These are phyloP conservation scores for Alternaria alternata DNA, from an alignment of 2,329 filamentous ascomycete genomes.

Conservation along the genomic window DNA sequence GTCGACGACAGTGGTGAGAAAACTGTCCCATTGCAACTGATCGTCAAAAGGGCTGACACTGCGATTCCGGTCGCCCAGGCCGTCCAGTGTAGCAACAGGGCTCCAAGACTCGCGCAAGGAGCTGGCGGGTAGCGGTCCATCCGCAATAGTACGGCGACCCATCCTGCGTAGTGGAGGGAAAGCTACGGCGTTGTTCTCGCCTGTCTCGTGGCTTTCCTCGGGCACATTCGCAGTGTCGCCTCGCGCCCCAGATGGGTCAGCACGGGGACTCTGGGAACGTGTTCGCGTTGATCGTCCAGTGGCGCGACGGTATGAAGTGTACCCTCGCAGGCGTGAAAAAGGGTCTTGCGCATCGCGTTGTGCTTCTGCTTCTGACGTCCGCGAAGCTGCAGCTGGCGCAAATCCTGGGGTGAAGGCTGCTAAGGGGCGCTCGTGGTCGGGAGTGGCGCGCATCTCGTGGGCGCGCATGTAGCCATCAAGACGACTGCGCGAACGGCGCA, in stretches of 20 bases:
- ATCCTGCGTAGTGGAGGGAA: constrained; percentile 50
- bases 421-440: constrained; percentile 27
- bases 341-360: constrained; percentile 12
- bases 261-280: constrained; percentile 24
- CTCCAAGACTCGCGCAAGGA: constrained; percentile 51
- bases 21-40: constrained; percentile 75
- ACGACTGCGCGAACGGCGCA: constrained; percentile 22
- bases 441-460: constrained; percentile 20
- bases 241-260: constrained; percentile 8
- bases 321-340: constrained; percentile 4
- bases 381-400: constrained; percentile 40
- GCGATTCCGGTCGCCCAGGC: constrained; percentile 83
- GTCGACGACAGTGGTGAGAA: constrained; percentile 80
- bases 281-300: constrained; percentile 19
- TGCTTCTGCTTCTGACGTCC: constrained; percentile 13
- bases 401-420: constrained; percentile 47
- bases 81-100: constrained; percentile 63
- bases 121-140: constrained; percentile 47
- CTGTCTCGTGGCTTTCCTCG: constrained; percentile 34
- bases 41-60: constrained; percentile 73
- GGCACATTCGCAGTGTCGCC: constrained; percentile 11
- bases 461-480: constrained; percentile 24
- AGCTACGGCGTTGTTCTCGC: constrained; percentile 38
- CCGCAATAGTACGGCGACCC: constrained; percentile 48
- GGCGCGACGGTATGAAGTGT: constrained; percentile 21